Evolutionary conservation across 2,329 filamentous ascomycete species (phyloP).

Genomic region (Claviceps lovelessii): DNA sequence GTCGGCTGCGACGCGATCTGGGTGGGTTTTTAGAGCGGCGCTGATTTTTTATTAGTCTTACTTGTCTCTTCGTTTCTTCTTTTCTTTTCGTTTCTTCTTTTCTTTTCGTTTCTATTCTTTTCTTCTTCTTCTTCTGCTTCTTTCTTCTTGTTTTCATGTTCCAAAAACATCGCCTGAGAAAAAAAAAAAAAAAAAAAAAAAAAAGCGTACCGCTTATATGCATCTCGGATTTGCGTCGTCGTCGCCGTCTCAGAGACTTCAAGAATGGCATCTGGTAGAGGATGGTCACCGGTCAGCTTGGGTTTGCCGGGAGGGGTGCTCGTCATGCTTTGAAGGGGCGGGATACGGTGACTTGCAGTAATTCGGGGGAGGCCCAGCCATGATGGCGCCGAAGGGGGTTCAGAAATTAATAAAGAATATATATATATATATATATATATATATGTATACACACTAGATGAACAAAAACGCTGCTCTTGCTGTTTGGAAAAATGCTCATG

Average conservation of each 20-base stretch:
- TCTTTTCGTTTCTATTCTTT: neutral
- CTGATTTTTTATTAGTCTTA: conserved; percentile 24
- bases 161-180: too few species aligned
- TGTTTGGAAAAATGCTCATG: neutral
- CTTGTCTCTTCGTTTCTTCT: neutral
- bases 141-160: too few species aligned
- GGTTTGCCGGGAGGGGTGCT: neutral
- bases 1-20: conserved; percentile 72
- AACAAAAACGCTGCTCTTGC: too few species aligned
- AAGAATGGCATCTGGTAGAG: conserved; percentile 53
- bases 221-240: conserved; percentile 74
- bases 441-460: too few species aligned
- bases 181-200: too few species aligned
- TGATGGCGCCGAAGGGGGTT: conserved; percentile 6
- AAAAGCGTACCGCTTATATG: conserved; percentile 65
- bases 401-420: neutral
- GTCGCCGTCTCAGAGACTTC: conserved; percentile 60
- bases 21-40: conserved; percentile 81
- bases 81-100: neutral
- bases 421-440: too few species aligned
- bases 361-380: conserved; percentile 34
- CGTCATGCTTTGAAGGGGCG: too few species aligned
- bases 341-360: conserved; percentile 35
- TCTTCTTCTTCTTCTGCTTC: neutral
- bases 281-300: neutral